phyloP scores from a whole-genome alignment of 129 eudicot species.

The Scalesia atractyloides region DNA sequence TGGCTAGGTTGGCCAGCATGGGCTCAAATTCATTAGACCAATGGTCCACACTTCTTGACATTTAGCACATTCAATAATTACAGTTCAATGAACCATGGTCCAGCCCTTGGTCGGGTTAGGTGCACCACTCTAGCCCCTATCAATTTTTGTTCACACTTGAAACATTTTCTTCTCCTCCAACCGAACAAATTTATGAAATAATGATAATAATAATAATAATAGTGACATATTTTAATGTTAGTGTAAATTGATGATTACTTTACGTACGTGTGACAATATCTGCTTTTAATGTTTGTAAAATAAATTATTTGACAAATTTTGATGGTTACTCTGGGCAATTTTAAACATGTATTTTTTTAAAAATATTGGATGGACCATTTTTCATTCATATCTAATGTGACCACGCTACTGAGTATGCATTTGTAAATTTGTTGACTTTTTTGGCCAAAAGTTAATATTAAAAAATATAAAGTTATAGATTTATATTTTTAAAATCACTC shows the following conservation, averaged over 20 bases:
- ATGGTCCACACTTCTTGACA: conserved; percentile 46
- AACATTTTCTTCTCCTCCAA: conserved; percentile 6
- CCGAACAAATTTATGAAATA: neutral
- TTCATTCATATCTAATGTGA: neutral
- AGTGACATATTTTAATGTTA: neutral
- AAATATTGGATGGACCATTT: conserved; percentile 4
- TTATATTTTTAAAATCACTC: neutral
- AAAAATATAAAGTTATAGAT: neutral
- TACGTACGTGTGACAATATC: conserved; percentile 22
- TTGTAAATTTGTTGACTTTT: conserved; percentile 2
- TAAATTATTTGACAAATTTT: neutral
- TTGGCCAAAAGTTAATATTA: neutral
- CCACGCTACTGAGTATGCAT: neutral
- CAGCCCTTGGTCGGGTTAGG: conserved; percentile 35
- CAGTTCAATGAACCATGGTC: conserved; percentile 43
- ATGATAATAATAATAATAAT: neutral
- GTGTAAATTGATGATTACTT: conserved; percentile 7
- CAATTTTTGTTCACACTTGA: conserved; percentile 19
- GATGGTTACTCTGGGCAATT: neutral
- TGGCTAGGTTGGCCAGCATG: conserved; percentile 42
- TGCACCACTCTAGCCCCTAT: conserved; percentile 26
- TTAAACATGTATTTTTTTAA: neutral
- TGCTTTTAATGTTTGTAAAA: neutral
- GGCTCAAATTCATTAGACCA: conserved; percentile 39
- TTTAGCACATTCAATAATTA: conserved; percentile 32